These are phyloP conservation scores for Zychaea mexicana DNA, from an alignment of 371 early-diverging fungal species.

Conservation along the genomic window DNA sequence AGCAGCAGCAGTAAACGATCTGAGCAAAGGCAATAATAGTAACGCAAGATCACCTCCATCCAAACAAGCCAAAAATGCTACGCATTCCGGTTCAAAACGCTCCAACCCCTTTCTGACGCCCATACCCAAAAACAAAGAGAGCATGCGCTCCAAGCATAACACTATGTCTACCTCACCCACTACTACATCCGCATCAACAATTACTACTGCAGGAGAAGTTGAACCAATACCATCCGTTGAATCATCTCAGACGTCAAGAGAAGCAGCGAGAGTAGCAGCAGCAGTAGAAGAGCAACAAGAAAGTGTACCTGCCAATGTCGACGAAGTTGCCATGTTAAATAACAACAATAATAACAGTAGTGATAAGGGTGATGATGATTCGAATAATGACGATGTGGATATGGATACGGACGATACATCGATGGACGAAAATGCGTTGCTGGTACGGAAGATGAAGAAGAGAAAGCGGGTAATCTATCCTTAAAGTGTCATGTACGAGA, in stretches of 20 bases:
- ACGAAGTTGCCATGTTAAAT: constrained; percentile 50
- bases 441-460: constrained; percentile 17
- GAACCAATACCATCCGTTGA: background rate
- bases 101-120: background rate
- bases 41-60: background rate
- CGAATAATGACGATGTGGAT: constrained; percentile 7
- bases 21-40: background rate
- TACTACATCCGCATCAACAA: background rate
- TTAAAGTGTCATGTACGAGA: background rate
- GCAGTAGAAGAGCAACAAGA: constrained; percentile 21
- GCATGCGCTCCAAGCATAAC: background rate
- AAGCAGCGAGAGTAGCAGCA: no score
- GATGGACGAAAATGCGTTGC: constrained; percentile 6
- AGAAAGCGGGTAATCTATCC: constrained; percentile 6
- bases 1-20: background rate
- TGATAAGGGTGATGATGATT: constrained; percentile 2
- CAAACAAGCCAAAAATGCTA: background rate
- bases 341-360: constrained; percentile 14
- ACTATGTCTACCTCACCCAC: background rate
- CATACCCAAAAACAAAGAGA: background rate
- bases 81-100: background rate
- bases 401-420: constrained; percentile 11
- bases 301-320: constrained; percentile 45
- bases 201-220: background rate
- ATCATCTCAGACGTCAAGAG: constrained; percentile 13